Conservation (phyloP, 257 asterid species). For the Salvia miltiorrhiza region DNA sequence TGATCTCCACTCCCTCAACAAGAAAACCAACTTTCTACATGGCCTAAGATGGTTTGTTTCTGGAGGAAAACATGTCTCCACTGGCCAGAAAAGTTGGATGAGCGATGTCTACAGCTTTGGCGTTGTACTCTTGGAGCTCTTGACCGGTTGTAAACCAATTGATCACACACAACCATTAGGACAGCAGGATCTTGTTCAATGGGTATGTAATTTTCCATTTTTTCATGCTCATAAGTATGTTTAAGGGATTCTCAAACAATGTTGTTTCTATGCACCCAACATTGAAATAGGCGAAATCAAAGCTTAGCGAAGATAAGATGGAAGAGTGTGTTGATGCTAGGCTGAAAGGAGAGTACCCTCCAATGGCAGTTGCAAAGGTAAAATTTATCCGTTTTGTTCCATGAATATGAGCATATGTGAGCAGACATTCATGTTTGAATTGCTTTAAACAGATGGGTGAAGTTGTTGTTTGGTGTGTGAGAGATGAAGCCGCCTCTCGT, state of each 20-base stretch:
- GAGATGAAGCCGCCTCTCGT: constrained; percentile 36
- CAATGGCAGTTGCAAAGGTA: constrained; percentile 49
- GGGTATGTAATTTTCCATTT: constrained; percentile 22
- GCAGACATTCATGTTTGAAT: background rate
- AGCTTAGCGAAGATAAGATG: constrained; percentile 40
- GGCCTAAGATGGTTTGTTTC: background rate
- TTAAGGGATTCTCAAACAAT: background rate
- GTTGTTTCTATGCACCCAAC: background rate
- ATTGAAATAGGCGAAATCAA: constrained; percentile 42
- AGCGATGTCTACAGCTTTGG: constrained; percentile 35
- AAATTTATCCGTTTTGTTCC: background rate
- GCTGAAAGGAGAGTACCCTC: constrained; percentile 41
- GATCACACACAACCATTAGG: constrained; percentile 25
- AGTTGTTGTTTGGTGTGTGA: background rate
- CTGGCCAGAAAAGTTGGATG: background rate
- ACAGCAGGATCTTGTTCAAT: constrained; percentile 25
- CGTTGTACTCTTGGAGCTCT: constrained; percentile 26
- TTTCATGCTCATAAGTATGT: background rate
- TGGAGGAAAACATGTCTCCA: background rate
- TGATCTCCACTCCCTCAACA: constrained; percentile 12
- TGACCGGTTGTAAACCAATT: constrained; percentile 26
- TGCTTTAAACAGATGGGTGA: background rate
- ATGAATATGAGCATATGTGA: constrained; percentile 5
- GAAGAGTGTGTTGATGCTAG: constrained; percentile 45
- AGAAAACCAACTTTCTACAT: background rate